These are phyloP conservation scores for Amanita subjunquillea DNA, from an alignment of 768 basidiomycete genomes.

Conservation along the genomic window DNA sequence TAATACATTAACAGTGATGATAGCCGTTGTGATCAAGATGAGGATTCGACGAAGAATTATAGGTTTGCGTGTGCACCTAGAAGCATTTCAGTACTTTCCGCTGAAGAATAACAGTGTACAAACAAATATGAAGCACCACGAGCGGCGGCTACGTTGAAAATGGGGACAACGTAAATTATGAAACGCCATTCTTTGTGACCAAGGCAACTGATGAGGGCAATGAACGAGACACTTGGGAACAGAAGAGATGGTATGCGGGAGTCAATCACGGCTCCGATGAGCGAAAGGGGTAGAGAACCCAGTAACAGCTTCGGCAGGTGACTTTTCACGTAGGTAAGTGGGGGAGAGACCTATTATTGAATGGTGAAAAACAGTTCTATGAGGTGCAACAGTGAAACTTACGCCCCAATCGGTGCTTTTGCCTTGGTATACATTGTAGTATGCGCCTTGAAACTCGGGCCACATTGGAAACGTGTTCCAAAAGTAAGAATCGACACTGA, in stretches of 20 bases:
- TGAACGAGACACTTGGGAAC: slow-evolving; percentile 39
- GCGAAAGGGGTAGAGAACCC: slow-evolving; percentile 47
- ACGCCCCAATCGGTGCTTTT: slow-evolving; percentile 93
- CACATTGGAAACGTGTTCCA: slow-evolving; percentile 69
- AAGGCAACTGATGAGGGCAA: slow-evolving; percentile 59
- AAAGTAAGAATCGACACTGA: slow-evolving; percentile 74
- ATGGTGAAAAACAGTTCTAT: neutral
- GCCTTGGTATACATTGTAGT: slow-evolving; percentile 82
- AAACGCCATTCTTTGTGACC: slow-evolving; percentile 99
- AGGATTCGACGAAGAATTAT: slow-evolving; percentile 32
- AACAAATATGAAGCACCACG: slow-evolving; percentile 56
- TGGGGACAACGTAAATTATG: slow-evolving; percentile 76
- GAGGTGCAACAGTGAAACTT: slow-evolving; percentile 18
- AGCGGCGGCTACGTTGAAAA: slow-evolving; percentile 73
- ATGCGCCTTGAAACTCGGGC: slow-evolving; percentile 75
- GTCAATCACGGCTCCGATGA: slow-evolving; percentile 41
- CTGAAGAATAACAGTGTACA: slow-evolving; percentile 13
- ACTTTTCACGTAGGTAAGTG: slow-evolving; percentile 50
- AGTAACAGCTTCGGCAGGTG: slow-evolving; percentile 75
- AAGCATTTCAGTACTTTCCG: neutral
- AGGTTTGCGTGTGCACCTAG: slow-evolving; percentile 28
- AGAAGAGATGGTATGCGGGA: slow-evolving; percentile 39
- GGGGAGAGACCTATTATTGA: slow-evolving; percentile 52
- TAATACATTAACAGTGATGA: slow-evolving; percentile 43
- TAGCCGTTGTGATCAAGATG: slow-evolving; percentile 29